phyloP scores from a whole-genome alignment of 2,329 filamentous ascomycete genomes.

The Pseudomassariella vexata region DNA sequence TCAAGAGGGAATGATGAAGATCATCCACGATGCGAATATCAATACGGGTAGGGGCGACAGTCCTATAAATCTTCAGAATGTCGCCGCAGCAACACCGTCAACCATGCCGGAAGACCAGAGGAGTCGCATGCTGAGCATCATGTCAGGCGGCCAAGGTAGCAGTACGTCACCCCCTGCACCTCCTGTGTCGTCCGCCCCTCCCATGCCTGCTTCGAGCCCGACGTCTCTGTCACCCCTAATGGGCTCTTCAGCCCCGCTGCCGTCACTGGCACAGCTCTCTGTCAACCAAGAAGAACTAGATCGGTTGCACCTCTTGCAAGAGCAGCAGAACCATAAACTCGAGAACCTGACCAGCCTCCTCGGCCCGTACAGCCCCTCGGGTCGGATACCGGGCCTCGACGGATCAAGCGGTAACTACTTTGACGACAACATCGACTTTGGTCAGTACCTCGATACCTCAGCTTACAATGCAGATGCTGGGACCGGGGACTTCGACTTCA shows the following conservation, averaged over 20 bases:
- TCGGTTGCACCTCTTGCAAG: constrained; percentile 70
- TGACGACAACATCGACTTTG: constrained; percentile 42
- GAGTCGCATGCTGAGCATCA: constrained; percentile 52
- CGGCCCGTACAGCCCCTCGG: constrained; percentile 74
- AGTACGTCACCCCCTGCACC: constrained; percentile 18
- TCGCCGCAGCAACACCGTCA: constrained; percentile 50
- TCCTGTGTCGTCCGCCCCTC: constrained; percentile 6
- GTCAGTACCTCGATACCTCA: constrained; percentile 41
- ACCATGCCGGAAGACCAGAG: constrained; percentile 52
- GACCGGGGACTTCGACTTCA: constrained; percentile 37
- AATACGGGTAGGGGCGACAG: constrained; percentile 31
- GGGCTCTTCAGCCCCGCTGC: constrained; percentile 36
- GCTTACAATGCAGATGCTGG: constrained; percentile 16
- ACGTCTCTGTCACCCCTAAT: constrained; percentile 45
- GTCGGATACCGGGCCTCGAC: constrained; percentile 66
- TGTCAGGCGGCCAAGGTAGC: constrained; percentile 35
- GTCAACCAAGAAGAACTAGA: constrained; percentile 73
- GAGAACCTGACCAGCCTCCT: constrained; percentile 69
- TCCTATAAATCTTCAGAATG: constrained; percentile 46
- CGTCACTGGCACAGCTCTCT: constrained; percentile 55
- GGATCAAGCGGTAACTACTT: constrained; percentile 32
- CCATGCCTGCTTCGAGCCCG: constrained; percentile 12
- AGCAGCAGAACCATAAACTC: constrained; percentile 72
- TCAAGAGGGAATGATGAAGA: constrained; percentile 58
- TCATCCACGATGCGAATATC: constrained; percentile 60